A percentile compares a stretch with the other conserved stretches of the same genome.
Evolutionary conservation across 2,329 filamentous ascomycete genomes (phyloP).

Genomic region (Ploettnerulaceae sp.): DNA sequence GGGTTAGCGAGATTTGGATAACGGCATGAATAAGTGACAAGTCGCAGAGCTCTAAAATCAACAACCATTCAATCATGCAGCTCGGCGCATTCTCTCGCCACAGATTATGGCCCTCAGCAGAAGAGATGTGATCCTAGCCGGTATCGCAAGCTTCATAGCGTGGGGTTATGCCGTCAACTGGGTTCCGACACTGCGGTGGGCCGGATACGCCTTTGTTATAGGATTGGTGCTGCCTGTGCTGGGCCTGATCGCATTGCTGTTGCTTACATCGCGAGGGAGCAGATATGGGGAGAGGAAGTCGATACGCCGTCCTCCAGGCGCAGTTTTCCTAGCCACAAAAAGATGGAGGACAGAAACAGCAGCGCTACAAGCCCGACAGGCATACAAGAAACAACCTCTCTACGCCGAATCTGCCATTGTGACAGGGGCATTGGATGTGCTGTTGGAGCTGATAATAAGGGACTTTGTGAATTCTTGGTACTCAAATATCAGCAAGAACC

Average conservation of each 20-base stretch:
- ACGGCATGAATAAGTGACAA: conserved; percentile 1
- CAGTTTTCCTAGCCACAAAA: conserved; percentile 55
- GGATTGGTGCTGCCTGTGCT: conserved; percentile 56
- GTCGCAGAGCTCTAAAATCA: conserved; percentile 12
- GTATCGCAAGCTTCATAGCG: conserved; percentile 69
- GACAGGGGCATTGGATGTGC: conserved; percentile 71
- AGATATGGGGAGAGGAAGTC: conserved; percentile 39
- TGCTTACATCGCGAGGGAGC: conserved; percentile 55
- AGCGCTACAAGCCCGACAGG: conserved; percentile 58
- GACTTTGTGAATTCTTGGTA: conserved; percentile 93
- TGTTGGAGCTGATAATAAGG: conserved; percentile 70
- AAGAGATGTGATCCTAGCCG: conserved; percentile 65
- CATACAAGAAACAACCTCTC: conserved; percentile 64
- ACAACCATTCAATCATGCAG: conserved; percentile 30
- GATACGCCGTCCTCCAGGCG: conserved; percentile 40
- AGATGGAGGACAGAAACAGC: conserved; percentile 68
- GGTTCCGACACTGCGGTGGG: conserved; percentile 76
- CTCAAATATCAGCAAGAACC: conserved; percentile 72
- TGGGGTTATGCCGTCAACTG: conserved; percentile 85
- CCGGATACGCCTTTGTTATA: conserved; percentile 75
- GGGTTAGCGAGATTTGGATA: conserved; percentile 19
- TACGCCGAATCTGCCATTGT: conserved; percentile 73
- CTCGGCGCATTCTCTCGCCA: conserved; percentile 26
- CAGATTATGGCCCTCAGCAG: conserved; percentile 63
- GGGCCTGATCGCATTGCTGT: conserved; percentile 52